phyloP scores from a whole-genome alignment of 2,329 filamentous ascomycete genomes.

The Trichoderma atrobrunneum region DNA sequence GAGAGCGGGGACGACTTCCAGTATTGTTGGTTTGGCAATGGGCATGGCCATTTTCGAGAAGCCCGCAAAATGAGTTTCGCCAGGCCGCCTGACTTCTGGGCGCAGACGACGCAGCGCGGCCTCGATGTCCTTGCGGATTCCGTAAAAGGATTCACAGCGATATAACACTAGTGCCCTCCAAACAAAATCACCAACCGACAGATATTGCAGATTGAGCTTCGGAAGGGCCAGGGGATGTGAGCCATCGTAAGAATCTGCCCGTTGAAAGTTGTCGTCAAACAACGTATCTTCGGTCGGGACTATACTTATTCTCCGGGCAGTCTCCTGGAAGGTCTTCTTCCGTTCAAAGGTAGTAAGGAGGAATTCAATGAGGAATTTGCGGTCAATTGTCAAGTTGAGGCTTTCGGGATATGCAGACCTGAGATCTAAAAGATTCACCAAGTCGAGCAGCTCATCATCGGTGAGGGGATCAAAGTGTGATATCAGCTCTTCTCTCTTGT shows the following conservation, averaged over 20 bases:
- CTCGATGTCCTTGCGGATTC: slow-evolving; percentile 88
- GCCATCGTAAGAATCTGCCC: slow-evolving; percentile 84
- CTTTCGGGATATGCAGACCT: slow-evolving; percentile 78
- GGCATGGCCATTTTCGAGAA: slow-evolving; percentile 90
- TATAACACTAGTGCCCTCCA: slow-evolving; percentile 91
- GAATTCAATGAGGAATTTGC: slow-evolving; percentile 66
- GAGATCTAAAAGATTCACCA: slow-evolving; percentile 72
- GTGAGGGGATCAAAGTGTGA: slow-evolving; percentile 69
- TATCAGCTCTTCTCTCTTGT: slow-evolving; percentile 74
- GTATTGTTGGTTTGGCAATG: slow-evolving; percentile 78
- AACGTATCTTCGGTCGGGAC: slow-evolving; percentile 81
- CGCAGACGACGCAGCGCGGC: slow-evolving; percentile 74
- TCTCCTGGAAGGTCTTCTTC: slow-evolving; percentile 78
- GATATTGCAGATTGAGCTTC: slow-evolving; percentile 92
- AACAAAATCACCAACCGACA: slow-evolving; percentile 93
- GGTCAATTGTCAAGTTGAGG: slow-evolving; percentile 60
- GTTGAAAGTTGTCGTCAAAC: slow-evolving; percentile 74
- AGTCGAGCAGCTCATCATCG: slow-evolving; percentile 68
- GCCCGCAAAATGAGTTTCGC: slow-evolving; percentile 72
- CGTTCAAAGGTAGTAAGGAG: slow-evolving; percentile 74
- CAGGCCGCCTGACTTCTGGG: slow-evolving; percentile 62
- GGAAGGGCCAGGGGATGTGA: slow-evolving; percentile 84
- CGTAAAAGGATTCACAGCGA: slow-evolving; percentile 87
- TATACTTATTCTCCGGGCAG: slow-evolving; percentile 65
- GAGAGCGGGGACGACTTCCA: slow-evolving; percentile 78